Base-by-base conservation (phyloP, 1,139 yeast species). In the Sugiyamaella paludigena region DNA sequence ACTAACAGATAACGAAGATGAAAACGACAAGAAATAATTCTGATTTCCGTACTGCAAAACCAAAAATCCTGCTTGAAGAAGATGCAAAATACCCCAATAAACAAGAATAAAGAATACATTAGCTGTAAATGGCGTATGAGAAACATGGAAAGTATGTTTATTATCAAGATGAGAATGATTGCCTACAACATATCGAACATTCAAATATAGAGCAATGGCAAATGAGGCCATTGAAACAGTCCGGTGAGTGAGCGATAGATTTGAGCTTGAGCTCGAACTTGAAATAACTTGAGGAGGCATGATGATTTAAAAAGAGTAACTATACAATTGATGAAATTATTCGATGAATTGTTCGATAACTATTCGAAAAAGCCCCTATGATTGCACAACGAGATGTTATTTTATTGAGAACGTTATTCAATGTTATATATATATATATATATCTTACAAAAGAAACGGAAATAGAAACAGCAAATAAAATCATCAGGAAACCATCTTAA, bases 51-150 rank as follows among this genome's bases (percentile, higher is more conserved):
- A 80, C 57, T 74, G 74, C 58, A 78, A 81, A 28, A 70, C 58
- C 40, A 82, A 72, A 61, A 78, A 84, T 34, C 74, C 64, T 32
- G 77, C 61, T 66, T 86, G 94, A 44, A 77, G 61, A 4, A 79
- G 51, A 54, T 78, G 76, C 37, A 78, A 69, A 31, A 81, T 54
- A 1, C 69, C 70, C 91, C 91, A 85, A 67, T 74, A 86, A 19
- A 75, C 68, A 41, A 79, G 66, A 2, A 79, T 66, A 28, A 83
- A 74, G 29, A 81, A 50, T 31, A 77, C 67, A 57, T 79, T 79
- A 24, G 80, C 80, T 2, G 88, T 79, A 70, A 85, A 86, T 12
- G 95, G 92, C 2, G 92, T 86, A 58, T 69, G 61, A 13, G 75
- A 69, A 9, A 74, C 75, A 54, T 68, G 70, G 63, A 73, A 74